Base-by-base conservation (phyloP, 208 protist species). In the Trypanosomatidae sp. region DNA sequence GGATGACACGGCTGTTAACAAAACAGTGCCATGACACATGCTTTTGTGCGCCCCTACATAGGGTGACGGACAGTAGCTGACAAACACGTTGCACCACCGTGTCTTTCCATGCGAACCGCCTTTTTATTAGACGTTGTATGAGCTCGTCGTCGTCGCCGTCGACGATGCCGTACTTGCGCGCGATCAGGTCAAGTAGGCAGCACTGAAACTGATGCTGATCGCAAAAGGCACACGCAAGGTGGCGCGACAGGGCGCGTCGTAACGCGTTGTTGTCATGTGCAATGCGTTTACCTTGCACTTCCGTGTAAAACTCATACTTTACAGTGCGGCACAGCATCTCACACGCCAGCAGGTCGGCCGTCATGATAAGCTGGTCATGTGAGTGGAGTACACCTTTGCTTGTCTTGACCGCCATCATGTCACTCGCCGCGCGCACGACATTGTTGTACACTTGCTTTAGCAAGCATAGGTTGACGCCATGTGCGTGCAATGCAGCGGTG, bases 221-320 rank as follows among this genome's bases (percentile, higher is more conserved):
- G 1, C 56, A 53, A 48, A 89, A 86, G 16, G 51, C 72, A 22
- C 55, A 47, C 38, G 48, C 72, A 11, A 89, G 58, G 49, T 86
- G 68, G 25, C 64, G 66, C 4, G 66, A 72, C 8, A 89, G 64
- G 11, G 48, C 50, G 4, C 55, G 47, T 5, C 57, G 38, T 23
- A 83, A 33, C 7, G 53, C 51, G 3, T 53, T 47, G 32, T 89
- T 71, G 55, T 84, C 72, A 56, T 89, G 85, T n/a, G 79, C 79
- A 3, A 64, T 65, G 33, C 74, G 70, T 45, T 83, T 84, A 27
- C 79, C 79, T 49, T 89, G 79, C 10, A 85, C 64, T 28, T 84
- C 79, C 13, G 71, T 79, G 51, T 80, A 89, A 47, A 89, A 80
- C 53, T 89, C 79, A 39, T 89, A 74, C 56, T 89, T 89, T 7